Evolutionary conservation across 2,329 filamentous ascomycete genomes (phyloP).

Genomic region (Teratosphaeriaceae sp.): DNA sequence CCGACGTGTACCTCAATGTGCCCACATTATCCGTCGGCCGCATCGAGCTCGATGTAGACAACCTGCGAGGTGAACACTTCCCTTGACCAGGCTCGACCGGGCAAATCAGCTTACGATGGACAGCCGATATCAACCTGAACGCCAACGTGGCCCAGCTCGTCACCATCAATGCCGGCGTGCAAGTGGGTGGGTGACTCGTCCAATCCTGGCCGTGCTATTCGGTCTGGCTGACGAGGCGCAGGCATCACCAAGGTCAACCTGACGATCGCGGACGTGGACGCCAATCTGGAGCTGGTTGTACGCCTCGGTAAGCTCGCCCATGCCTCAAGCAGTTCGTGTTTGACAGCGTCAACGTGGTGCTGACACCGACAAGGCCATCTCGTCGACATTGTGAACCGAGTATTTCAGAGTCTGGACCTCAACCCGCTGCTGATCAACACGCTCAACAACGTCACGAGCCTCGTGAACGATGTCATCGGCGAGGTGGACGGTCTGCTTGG

Average conservation of each 20-base stretch:
- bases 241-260: constrained; percentile 48
- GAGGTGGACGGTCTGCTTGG: constrained; percentile 53
- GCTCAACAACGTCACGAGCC: constrained; percentile 42
- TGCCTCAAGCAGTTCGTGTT: too few species aligned
- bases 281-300: constrained; percentile 53
- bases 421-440: constrained; percentile 51
- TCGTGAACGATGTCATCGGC: constrained; percentile 15
- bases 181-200: constrained; percentile 22
- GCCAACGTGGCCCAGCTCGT: constrained; percentile 51
- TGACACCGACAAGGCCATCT: constrained; percentile 33
- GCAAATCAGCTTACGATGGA: too few species aligned
- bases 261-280: constrained; percentile 51
- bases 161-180: constrained; percentile 53
- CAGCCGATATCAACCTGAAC: constrained; percentile 41
- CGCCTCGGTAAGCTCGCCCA: constrained; percentile 40
- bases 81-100: too few species aligned
- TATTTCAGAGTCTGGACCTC: constrained; percentile 52
- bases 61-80: constrained; percentile 39
- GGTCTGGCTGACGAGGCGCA: neutral
- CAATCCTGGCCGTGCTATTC: neutral
- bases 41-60: constrained; percentile 53
- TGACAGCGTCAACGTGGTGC: neutral
- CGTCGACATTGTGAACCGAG: constrained; percentile 52
- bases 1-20: constrained; percentile 55
- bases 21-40: constrained; percentile 50